Percentiles rank a stretch among this genome's conserved stretches.
Conservation (phyloP, 1,139 yeast species). For the Yarrowia galli region DNA sequence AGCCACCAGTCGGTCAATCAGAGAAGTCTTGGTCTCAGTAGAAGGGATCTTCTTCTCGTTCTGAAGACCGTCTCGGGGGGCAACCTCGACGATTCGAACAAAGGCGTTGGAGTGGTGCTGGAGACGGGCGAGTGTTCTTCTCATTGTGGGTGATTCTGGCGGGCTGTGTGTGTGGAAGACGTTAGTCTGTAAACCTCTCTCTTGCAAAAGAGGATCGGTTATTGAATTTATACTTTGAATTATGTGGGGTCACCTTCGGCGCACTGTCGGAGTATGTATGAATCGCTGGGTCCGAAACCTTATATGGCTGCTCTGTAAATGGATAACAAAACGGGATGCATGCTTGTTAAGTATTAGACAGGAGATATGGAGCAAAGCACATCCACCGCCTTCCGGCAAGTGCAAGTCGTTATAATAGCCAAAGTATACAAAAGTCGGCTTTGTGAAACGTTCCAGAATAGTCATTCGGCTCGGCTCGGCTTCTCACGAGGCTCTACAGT, state of each 20-base stretch:
- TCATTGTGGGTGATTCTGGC: background rate
- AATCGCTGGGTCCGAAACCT: background rate
- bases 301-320: background rate
- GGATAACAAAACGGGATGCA: background rate
- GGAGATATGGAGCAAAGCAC: background rate
- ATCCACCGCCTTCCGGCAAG: background rate
- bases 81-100: conserved; percentile 50
- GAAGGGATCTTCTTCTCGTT: conserved; percentile 49
- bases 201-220: conserved; percentile 17
- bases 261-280: conserved; percentile 16
- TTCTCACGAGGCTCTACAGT: background rate
- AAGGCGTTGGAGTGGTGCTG: conserved; percentile 39
- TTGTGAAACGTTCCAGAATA: background rate
- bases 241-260: conserved; percentile 36
- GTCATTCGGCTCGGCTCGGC: background rate
- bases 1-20: conserved; percentile 48
- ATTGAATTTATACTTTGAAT: conserved; percentile 35
- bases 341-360: background rate
- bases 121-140: conserved; percentile 37
- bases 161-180: background rate
- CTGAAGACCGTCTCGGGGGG: conserved; percentile 52
- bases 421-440: background rate
- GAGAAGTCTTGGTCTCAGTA: conserved; percentile 48
- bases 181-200: background rate
- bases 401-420: background rate